Base-by-base conservation (phyloP, 768 basidiomycete genomes). In the Amanita pallidorosea region DNA sequence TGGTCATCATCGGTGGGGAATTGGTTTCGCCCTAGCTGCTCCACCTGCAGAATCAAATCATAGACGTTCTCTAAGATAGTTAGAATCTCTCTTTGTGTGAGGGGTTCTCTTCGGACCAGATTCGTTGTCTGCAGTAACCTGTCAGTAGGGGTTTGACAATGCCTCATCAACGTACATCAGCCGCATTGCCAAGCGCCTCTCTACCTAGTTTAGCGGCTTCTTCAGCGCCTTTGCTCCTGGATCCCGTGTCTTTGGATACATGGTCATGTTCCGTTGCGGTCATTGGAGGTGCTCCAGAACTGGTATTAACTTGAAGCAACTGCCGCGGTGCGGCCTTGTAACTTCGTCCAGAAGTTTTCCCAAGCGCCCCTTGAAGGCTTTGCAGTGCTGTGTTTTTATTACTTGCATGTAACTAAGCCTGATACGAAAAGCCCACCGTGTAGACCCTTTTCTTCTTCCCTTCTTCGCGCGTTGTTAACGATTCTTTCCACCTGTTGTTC, bases 251-350 rank as follows among this genome's bases (percentile, higher is more conserved):
- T 62, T 77, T 83, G 43, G 78, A 75, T 35, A 79, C 78, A 68
- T 78, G 73, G 7, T 68, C 55, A 64, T 71, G 63, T 51, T 76
- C 67, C 60, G 72, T 60, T 55, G 73, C 61, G 55, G 74, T 45
- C 38, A 73, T 69, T 8, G 74, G 74, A 8, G 74, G 74, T n/a
- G 66, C 57, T 33, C 64, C 58, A 36, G 72, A 56, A 54, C 67
- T 61, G 45, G 80, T 60, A 53, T 89, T 86, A 7, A 98, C 91
- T 64, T 98, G 92, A 4, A 99, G 76, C 22, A 98, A 80, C 54
- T 96, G 95, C 37, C 95, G 80, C 12, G 96, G 96, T n/a, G 94
- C 94, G 27, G 93, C 91, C 59, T 92, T 93, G 62, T 93, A 89
- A 54, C 92, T 94, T 51, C 95, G 75, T 22, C 91, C 87, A 33